These are phyloP conservation scores for Malus fusca DNA, from an alignment of 306 rosid species.

Conservation along the genomic window DNA sequence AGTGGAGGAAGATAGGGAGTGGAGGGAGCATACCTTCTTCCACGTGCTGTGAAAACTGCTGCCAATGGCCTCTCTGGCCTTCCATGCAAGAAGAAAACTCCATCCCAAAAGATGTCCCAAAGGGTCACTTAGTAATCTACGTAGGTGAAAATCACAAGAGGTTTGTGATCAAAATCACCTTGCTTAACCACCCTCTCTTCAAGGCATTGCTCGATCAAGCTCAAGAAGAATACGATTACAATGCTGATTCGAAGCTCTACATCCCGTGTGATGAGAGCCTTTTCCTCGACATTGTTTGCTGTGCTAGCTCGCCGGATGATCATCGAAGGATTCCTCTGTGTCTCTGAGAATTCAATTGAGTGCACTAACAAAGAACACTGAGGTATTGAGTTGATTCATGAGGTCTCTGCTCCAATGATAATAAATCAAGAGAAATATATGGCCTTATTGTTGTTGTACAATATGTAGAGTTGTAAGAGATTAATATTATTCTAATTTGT, in stretches of 20 bases:
- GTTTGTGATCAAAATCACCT: conserved; percentile 57
- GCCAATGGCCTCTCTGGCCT: conserved; percentile 50
- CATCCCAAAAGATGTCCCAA: conserved; percentile 89
- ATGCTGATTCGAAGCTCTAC: conserved; percentile 54
- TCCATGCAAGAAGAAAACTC: conserved; percentile 37
- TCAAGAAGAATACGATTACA: conserved; percentile 69
- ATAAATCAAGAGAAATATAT: background rate
- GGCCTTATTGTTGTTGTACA: background rate
- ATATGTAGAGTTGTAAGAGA: conserved; percentile 20
- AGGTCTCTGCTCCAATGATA: no score
- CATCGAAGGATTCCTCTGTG: conserved; percentile 23
- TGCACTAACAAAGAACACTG: conserved; percentile 6
- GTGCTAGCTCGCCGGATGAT: conserved; percentile 47
- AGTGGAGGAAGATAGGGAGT: conserved; percentile 64
- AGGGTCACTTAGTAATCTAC: conserved; percentile 85
- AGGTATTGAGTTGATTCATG: conserved; percentile 14
- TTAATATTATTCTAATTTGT: conserved; percentile 11
- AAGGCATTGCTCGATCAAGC: conserved; percentile 82
- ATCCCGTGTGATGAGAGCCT: conserved; percentile 80
- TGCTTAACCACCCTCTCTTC: conserved; percentile 79
- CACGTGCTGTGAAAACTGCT: conserved; percentile 38
- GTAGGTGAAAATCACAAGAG: conserved; percentile 73
- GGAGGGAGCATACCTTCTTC: conserved; percentile 30
- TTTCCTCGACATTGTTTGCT: conserved; percentile 54
- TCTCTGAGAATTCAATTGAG: conserved; percentile 8